Percentiles rank a stretch among this genome's conserved stretches.
These are phyloP conservation scores for Ophiostoma triangulosporum DNA, from an alignment of 2,329 filamentous ascomycete species.

Conservation along the genomic window DNA sequence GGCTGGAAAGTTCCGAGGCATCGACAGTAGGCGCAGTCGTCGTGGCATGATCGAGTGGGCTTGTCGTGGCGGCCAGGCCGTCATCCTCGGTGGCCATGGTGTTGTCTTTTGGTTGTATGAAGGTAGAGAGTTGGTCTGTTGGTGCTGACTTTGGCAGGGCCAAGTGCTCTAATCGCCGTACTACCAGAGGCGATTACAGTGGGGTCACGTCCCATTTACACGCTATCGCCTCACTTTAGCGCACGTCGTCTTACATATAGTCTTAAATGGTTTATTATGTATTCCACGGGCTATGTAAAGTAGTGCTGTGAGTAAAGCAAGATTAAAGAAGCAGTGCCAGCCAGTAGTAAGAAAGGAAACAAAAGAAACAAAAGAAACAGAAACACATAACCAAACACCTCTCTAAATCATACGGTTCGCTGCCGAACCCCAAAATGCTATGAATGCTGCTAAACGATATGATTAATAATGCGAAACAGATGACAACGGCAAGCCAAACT, in stretches of 20 bases:
- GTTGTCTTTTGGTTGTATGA: not conserved
- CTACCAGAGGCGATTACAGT: too few relatives aligned
- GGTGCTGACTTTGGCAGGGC: too few relatives aligned
- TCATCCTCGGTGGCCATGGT: conserved; percentile 10
- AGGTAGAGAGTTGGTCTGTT: too few relatives aligned
- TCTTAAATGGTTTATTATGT: too few relatives aligned
- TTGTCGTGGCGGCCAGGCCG: not conserved
- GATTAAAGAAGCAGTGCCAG: not conserved
- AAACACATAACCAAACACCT: not conserved
- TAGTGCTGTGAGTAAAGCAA: not conserved
- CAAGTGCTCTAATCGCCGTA: not conserved
- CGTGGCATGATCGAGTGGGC: not conserved
- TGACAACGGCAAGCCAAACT: not conserved
- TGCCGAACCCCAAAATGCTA: not conserved
- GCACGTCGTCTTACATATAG: too few relatives aligned
- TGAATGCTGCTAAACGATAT: not conserved
- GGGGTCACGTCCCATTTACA: too few relatives aligned
- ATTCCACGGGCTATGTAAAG: too few relatives aligned
- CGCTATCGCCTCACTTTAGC: too few relatives aligned
- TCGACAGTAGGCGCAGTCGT: not conserved
- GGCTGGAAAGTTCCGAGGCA: conserved; percentile 7
- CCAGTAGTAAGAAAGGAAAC: not conserved
- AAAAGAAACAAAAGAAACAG: not conserved
- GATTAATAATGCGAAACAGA: not conserved
- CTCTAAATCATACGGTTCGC: not conserved